Base-by-base conservation (phyloP, 2,329 filamentous ascomycete species). In the Biscogniauxia sp. region DNA sequence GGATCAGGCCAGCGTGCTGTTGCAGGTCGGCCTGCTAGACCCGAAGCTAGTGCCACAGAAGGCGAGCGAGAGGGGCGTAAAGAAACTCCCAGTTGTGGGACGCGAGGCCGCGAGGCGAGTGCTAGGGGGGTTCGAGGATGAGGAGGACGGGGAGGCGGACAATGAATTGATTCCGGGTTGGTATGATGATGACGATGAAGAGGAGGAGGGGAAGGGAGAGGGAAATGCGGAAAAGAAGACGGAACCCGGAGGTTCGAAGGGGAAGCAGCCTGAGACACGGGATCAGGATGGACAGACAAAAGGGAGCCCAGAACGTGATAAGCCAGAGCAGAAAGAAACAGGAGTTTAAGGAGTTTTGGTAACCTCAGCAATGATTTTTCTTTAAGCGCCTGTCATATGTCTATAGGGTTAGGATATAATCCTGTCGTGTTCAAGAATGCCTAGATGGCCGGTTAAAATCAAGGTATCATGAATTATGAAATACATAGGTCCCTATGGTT, bases 1-100 rank as follows among this genome's bases (percentile, higher is more conserved):
- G 88, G 88, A 90, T 59, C 87, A 90, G 68, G 85, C 80, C 0
- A 88, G 84, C 0, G 84, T 84, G 8, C 73, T 90, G n/a, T 74
- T 81, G 4, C 88, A 90, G 68, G 70, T 84, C 5, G 88, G 86
- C 0, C 68, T 89, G 41, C 66, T 90, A 37, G 77, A 80, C 49
- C 77, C 76, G 0, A 72, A 72, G 0, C 15, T 76, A 0, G 55
- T 80, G 0, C 76, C 79, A 0, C 68, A 75, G 11, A 66, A 68
- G 25, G 74, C 73, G 0, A 72, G 69, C 20, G 72, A 74, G 9
- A 62, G 68, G 5, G 78, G 77, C 0, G 71, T 79, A 0, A 66
- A 72, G 62, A 71, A 64, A 2, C 60, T 80, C 9, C 79, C 79
- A 0, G 70, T 80, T 0, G 72, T 80, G 0, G 79, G 78, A 0